Evolutionary conservation across 768 basidiomycete genomes (phyloP), one percentile per base, ranked within the genome.

Genomic region (Paxillus ammoniavirescens): DNA sequence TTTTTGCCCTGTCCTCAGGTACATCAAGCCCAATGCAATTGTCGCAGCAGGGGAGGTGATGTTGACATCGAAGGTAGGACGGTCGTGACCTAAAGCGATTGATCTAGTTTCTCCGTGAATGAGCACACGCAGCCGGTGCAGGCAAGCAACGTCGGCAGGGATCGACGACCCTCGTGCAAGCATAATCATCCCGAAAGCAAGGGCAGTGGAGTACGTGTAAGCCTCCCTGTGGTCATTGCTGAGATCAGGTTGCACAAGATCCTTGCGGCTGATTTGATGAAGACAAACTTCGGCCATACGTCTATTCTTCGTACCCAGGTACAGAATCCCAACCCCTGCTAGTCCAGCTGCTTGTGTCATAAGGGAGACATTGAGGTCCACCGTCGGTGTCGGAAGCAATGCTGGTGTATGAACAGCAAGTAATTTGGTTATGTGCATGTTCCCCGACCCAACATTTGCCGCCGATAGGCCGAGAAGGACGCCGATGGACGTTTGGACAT

Each of bases 161-260:
- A 87, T 84, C 8, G 79, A 77, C 0, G 83, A 78, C 2, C 97
- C 95, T 61, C 86, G 86, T 6, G 92, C 95, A 14, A 98, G 81
- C 89, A 98, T 96, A 70, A 96, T 88, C 84, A 97, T 90, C 5
- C 97, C 97, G 64, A 97, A 97, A 1, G 91, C 87, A 30, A 97
- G 80, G 8, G 91, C 92, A 3, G 93, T 84, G 2, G 92, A 82
- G 58, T 91, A 87, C 0, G 94, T 89, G 65, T 98, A 98, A 1
- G 93, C 87, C 65, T 98, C 97, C 37, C 91, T 84, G 65, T 93
- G 86, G 59, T 95, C 93, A 58, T 87, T 88, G 64, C 86, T 92
- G 40, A 91, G 76, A 58, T 96, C 93, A 2, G 89, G 85, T 48
- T 87, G 87, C 5, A 84, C 82, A 15, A 95, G 79, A 62, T 91